Percentiles rank a stretch among this genome's conserved stretches.
Evolutionary conservation across 345 rosid species (phyloP).

Genomic region (Geranium rotundifolium): DNA sequence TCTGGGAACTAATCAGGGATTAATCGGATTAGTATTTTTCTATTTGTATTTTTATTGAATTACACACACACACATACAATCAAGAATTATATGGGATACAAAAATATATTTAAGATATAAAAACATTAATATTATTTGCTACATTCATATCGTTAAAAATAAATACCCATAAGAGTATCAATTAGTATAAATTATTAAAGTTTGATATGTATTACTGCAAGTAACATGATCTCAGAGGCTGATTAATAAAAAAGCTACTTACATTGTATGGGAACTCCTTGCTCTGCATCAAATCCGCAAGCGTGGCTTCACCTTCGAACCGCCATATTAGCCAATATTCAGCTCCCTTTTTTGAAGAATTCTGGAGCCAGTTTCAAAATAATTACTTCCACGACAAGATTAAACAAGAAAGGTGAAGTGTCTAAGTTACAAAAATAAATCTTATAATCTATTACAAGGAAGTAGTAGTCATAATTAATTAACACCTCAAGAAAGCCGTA

Average conservation of each 20-base stretch:
- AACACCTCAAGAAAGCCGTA: constrained; percentile 88
- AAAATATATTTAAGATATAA: too few relatives aligned
- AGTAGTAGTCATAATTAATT: constrained; percentile 20
- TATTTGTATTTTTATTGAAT: too few relatives aligned
- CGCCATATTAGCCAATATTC: constrained; percentile 95
- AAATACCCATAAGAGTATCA: too few relatives aligned
- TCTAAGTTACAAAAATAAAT: neutral
- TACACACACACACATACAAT: too few relatives aligned
- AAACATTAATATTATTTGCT: too few relatives aligned
- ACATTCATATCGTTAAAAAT: too few relatives aligned
- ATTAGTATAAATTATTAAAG: too few relatives aligned
- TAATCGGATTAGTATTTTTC: too few relatives aligned
- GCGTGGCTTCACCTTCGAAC: constrained; percentile 80
- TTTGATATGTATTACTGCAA: neutral
- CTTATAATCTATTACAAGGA: constrained; percentile 14
- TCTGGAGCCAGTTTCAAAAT: constrained; percentile 31
- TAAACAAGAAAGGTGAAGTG: neutral
- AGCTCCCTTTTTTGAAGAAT: constrained; percentile 61
- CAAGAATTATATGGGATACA: too few relatives aligned
- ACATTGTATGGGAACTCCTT: constrained; percentile 94
- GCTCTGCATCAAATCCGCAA: constrained; percentile 64
- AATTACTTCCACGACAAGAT: constrained; percentile 8
- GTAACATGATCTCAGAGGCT: constrained; percentile 1
- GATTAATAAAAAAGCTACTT: constrained; percentile 22
- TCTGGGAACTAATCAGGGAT: too few relatives aligned